Percentiles rank a stretch among this genome's conserved stretches.
These are phyloP conservation scores for Cercospora sojina DNA, from an alignment of 2,329 filamentous ascomycete species.

Conservation along the genomic window DNA sequence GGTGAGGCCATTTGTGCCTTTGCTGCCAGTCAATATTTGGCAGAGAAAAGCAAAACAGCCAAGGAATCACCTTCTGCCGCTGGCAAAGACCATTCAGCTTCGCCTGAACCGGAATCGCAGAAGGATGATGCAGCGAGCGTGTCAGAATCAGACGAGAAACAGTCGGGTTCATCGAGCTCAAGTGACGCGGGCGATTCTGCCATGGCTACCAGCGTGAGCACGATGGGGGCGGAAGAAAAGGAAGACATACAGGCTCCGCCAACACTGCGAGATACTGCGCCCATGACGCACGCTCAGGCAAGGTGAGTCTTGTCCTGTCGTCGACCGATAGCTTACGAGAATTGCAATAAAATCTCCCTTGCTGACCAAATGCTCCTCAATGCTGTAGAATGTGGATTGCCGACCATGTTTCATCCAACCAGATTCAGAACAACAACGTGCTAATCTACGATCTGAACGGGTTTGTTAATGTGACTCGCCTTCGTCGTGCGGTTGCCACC, in stretches of 20 bases:
- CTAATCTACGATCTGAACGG: slow-evolving; percentile 20
- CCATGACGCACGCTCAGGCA: slow-evolving; percentile 26
- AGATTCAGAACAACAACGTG: slow-evolving; percentile 21
- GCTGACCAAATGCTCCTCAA: slow-evolving; percentile 9
- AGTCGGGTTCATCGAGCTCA: not conserved
- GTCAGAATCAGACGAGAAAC: not conserved
- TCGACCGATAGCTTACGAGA: slow-evolving; percentile 6
- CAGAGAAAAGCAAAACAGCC: slow-evolving; percentile 16
- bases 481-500: slow-evolving; percentile 17
- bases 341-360: not conserved
- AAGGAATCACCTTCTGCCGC: not conserved
- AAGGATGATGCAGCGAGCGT: not conserved
- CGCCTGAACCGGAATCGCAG: not conserved
- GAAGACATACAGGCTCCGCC: slow-evolving; percentile 5
- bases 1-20: slow-evolving; percentile 18
- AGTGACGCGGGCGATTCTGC: slow-evolving; percentile 13
- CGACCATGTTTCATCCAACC: slow-evolving; percentile 21
- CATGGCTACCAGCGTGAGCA: slow-evolving; percentile 18
- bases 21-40: slow-evolving; percentile 21
- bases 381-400: slow-evolving; percentile 21
- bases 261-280: slow-evolving; percentile 16
- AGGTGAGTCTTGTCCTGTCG: slow-evolving; percentile 23
- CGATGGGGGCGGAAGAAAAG: slow-evolving; percentile 1
- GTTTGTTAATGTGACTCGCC: slow-evolving; percentile 17
- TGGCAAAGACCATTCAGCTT: not conserved